Conservation (phyloP, 257 asterid genomes). For the Perilla frutescens region DNA sequence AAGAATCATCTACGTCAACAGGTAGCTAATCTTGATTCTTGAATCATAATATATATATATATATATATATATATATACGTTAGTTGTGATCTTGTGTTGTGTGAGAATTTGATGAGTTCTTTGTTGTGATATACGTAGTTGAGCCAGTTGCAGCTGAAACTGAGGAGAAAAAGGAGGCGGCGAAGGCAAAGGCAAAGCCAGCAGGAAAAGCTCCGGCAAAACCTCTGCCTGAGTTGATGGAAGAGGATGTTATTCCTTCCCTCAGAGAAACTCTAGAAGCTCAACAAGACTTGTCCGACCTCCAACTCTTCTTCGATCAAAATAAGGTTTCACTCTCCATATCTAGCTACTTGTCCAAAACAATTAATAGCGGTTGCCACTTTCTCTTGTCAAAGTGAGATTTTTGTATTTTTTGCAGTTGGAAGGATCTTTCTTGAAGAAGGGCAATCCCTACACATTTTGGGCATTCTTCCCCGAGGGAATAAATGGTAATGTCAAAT, state of each 20-base stretch:
- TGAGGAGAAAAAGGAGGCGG: constrained; percentile 56
- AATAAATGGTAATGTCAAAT: constrained; percentile 55
- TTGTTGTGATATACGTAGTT: background rate
- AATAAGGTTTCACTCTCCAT: constrained; percentile 49
- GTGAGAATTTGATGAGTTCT: no score
- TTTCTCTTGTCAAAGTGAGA: no score
- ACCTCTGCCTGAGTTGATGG: constrained; percentile 77
- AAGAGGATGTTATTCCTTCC: constrained; percentile 81
- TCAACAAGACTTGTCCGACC: constrained; percentile 60
- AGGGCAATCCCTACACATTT: constrained; percentile 66
- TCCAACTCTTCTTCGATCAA: constrained; percentile 56
- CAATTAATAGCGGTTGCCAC: no score
- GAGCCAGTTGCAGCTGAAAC: constrained; percentile 73
- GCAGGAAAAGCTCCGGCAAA: constrained; percentile 75
- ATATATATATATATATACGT: no score
- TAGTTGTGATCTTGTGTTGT: no score
- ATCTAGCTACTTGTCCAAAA: no score
- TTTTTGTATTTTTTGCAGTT: constrained; percentile 48
- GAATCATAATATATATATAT: background rate
- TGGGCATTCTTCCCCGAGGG: constrained; percentile 96
- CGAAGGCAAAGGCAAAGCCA: constrained; percentile 50
- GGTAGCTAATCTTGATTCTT: background rate
- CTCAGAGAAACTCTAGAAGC: constrained; percentile 58
- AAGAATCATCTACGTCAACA: background rate
- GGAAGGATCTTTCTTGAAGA: constrained; percentile 80